phyloP scores from a whole-genome alignment of 129 eudicot species.

The Glebionis coronaria region DNA sequence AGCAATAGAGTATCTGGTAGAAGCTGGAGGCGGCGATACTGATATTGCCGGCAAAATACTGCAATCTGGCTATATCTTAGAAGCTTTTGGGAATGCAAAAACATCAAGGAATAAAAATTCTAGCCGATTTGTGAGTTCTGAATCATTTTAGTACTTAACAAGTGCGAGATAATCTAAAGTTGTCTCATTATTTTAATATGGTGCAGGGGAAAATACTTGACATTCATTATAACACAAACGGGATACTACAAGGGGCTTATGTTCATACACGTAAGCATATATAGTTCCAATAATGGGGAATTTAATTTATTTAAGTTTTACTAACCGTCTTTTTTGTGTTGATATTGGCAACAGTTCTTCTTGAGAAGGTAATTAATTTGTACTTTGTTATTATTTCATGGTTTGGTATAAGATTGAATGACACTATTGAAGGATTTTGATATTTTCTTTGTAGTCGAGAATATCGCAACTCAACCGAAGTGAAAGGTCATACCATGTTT shows the following conservation, averaged over 20 bases:
- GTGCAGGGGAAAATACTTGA: slow-evolving; percentile 90
- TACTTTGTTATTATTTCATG: neutral
- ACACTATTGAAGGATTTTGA: slow-evolving; percentile 17
- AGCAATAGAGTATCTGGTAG: slow-evolving; percentile 80
- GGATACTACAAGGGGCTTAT: slow-evolving; percentile 72
- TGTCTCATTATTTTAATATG: slow-evolving; percentile 20
- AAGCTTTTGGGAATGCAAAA: slow-evolving; percentile 97
- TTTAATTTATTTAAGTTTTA: slow-evolving; percentile 15
- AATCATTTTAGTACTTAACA: neutral
- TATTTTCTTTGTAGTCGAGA: slow-evolving; percentile 63
- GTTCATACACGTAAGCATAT: slow-evolving; percentile 79
- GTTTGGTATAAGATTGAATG: slow-evolving; percentile 1
- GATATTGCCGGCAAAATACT: slow-evolving; percentile 62
- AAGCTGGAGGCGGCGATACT: slow-evolving; percentile 54
- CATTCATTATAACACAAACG: slow-evolving; percentile 59
- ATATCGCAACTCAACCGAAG: slow-evolving; percentile 79
- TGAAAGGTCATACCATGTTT: slow-evolving; percentile 92
- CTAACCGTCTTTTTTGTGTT: slow-evolving; percentile 23
- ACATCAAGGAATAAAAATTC: slow-evolving; percentile 88
- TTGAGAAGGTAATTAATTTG: slow-evolving; percentile 64
- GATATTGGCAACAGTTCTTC: slow-evolving; percentile 59
- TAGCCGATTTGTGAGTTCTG: slow-evolving; percentile 77
- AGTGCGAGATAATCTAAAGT: neutral
- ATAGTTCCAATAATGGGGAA: slow-evolving; percentile 1
- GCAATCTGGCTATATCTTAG: slow-evolving; percentile 65